These are phyloP conservation scores for Lasiosphaeria hispida DNA, from an alignment of 495 filamentous ascomycete species.

Conservation along the genomic window DNA sequence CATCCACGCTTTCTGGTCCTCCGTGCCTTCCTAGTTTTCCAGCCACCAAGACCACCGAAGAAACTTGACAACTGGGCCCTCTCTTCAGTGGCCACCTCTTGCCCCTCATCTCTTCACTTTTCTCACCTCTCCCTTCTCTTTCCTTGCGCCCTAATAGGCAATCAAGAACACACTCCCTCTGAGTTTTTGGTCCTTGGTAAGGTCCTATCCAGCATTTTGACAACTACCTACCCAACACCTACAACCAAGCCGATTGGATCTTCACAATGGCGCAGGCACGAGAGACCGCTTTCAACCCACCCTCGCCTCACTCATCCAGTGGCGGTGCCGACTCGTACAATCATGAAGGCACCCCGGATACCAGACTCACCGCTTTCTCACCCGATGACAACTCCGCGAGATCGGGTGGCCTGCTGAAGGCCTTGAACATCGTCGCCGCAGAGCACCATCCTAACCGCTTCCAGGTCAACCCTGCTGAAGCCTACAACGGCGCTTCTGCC, in stretches of 20 bases:
- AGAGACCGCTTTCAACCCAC: conserved; percentile 41
- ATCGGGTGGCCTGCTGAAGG: conserved; percentile 30
- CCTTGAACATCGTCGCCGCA: conserved; percentile 21
- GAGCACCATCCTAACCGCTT: conserved; percentile 15
- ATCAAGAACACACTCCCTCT: conserved; percentile 8
- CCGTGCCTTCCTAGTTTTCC: no score
- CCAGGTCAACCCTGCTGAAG: conserved; percentile 11
- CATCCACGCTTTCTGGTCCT: no score
- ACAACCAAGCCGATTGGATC: neutral
- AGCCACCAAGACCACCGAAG: no score
- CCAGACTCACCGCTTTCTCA: conserved; percentile 61
- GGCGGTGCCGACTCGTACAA: conserved; percentile 53
- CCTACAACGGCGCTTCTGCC: conserved; percentile 15
- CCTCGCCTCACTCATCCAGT: conserved; percentile 59
- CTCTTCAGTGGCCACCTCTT: conserved; percentile 4
- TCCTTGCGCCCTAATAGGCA: neutral
- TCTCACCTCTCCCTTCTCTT: conserved; percentile 12
- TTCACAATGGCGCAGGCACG: conserved; percentile 33
- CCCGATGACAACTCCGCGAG: conserved; percentile 51
- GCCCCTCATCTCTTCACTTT: conserved; percentile 8
- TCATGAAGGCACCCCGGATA: conserved; percentile 57
- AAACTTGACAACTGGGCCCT: no score
- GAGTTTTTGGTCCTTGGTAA: conserved; percentile 12
- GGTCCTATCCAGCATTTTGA: conserved; percentile 16
- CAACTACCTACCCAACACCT: conserved; percentile 11